Base-by-base conservation (phyloP, 2,329 filamentous ascomycete species). In the Colletotrichum tabaci region DNA sequence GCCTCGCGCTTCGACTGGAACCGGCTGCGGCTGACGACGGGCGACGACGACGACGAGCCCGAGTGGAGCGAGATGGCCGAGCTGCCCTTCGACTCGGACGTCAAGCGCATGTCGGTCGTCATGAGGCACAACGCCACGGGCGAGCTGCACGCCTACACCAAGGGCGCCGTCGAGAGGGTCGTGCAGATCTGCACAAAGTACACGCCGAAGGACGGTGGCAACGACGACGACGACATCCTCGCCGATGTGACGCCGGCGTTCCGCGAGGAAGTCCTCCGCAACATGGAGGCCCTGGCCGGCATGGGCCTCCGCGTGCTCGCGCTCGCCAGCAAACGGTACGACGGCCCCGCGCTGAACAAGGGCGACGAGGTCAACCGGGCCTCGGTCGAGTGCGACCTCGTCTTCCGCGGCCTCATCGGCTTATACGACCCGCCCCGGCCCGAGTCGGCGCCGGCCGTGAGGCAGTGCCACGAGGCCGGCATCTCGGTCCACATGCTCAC, bases 71-170 rank as follows among this genome's bases (percentile, higher is more conserved):
- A 91, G 74, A 81, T 92, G 55, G 87, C 89, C 1, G 92, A 94
- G 77, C 90, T 92, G 62, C 91, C 91, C 0, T 94, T 94, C 77
- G 91, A 93, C 76, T 93, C 90, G 0, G 89, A 90, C 72, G 88
- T 93, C 74, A 94, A 94, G 83, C 90, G 90, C 72, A 94, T 94
- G 92, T 92, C 91, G 0, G 91, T 93, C 52, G 87, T 93, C 66
- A 91, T 91, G 80, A 80, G 82, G 71, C 75, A 84, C 63, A 83
- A 80, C 73, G 78, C 83, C 42, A 76, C 75, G 4, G 75, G 58
- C 16, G 64, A 80, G 35, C 76, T 77, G 13, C 78, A 72, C 35
- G 80, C 78, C 2, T 89, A 88, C 76, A 89, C 88, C 73, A 91
- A 91, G 77, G 90, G 90, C 70, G 92, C 92, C 2, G 91, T 93